Base-by-base conservation (phyloP, 495 filamentous ascomycete species). In the Podospora didyma region DNA sequence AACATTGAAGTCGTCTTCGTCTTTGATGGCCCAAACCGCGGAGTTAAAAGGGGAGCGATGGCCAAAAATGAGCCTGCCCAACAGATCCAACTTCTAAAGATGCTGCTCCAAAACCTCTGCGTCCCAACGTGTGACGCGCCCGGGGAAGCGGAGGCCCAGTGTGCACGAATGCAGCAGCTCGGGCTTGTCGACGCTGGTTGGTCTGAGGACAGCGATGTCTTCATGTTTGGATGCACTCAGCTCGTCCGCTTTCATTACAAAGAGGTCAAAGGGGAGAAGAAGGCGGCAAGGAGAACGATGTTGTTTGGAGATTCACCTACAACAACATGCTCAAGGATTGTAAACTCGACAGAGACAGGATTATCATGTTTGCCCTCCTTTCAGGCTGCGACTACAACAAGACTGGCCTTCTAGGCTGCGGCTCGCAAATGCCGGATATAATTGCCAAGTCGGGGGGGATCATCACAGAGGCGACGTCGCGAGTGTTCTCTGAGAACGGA, bases 381-480 rank as follows among this genome's bases (percentile, higher is more conserved):
- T 20, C 44, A 9, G 53, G 53, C n/a, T 49, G 45, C 42, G 53
- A 56, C 21, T 49, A 56, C 35, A 42, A 26, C 17, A n/a, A n/a
- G n/a, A 3, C 26, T 31, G 26, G 26, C 9, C 26, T 31, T 31
- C 26, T 9, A 3, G 9, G 26, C 26, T 31, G 4, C 26, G 26
- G 26, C 26, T 31, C 9, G 26, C 4, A 3, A 31, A 31, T 31
- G 26, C 9, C 26, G 26, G 9, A 3, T 3, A 31, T 4, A 9
- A 31, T 31, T 9, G 26, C 26, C 26, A 3, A 31, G 26, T 31
- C 26, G 26, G 4, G 4, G 26, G 26, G 26, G 4, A 31, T 3
- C 9, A 3, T 31, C 9, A 9, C 26, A 3, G 9, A 31, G 3
- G 26, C 26, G 3, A 31, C 9, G 26, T 31, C 4, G 3, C 4